Base-by-base conservation (phyloP, 2,329 filamentous ascomycete species). In the Paracorniculantispora psalliotae region DNA sequence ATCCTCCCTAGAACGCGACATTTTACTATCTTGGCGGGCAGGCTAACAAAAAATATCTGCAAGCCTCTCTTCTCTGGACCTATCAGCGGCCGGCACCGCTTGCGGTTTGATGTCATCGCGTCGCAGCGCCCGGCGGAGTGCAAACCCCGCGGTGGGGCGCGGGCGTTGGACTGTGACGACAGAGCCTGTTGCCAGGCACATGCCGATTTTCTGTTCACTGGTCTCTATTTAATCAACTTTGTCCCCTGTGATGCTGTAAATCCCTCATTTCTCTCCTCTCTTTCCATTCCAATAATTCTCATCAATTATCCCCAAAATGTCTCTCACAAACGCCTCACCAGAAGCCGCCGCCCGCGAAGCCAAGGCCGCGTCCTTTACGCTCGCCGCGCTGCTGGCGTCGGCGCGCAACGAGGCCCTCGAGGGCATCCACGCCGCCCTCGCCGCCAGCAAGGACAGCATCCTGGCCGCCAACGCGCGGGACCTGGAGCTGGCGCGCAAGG, bases 381-480 rank as follows among this genome's bases (percentile, higher is more conserved):
- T 99, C 47, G 91, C 92, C 51, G 89, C 90, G 1, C 85, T 97
- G 51, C 83, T 91, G 3, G 84, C 85, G 41, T 75, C 81, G 43
- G 88, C 88, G 25, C 88, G 94, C 69, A 96, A 97, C 77, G 84
- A 87, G 60, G 93, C 94, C 50, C 80, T 99, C 63, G 90, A 88
- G 50, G 84, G 88, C 28, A 91, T 99, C 62, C 88, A 97, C 75
- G 76, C 82, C 64, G 91, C 88, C n/a, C 83, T 99, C 57, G 72
- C 80, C 12, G 79, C 79, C 8, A 83, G 87, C 52, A 89, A 86
- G 72, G 82, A 90, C 60, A 79, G 84, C 15, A 96, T 99, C 64
- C 81, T 99, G 52, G 85, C 87, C 44, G 94, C 94, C 62, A 99
- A 99, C 76, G 87, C 87, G 28, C 82, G 82, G 62, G 94, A 99